Percentiles rank a stretch among this genome's conserved stretches.
phyloP scores from a whole-genome alignment of 2,329 filamentous ascomycete species.

The Cercospora sp. region DNA sequence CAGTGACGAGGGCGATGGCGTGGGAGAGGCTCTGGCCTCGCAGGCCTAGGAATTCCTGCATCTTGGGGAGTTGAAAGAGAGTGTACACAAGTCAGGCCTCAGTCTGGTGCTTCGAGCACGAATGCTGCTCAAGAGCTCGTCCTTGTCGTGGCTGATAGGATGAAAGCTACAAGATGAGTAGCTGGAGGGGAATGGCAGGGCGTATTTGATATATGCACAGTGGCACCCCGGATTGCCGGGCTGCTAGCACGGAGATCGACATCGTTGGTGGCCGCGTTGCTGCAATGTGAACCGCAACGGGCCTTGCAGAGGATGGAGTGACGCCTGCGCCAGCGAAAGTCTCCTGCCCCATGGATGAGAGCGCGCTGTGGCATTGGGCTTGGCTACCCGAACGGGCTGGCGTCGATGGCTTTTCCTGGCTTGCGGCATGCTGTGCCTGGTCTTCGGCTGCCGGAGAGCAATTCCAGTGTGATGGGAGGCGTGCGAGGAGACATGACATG shows the following conservation, averaged over 20 bases:
- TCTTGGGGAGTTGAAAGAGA: neutral
- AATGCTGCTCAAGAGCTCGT: neutral
- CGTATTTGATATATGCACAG: neutral
- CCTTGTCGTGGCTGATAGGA: neutral
- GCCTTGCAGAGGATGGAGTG: neutral
- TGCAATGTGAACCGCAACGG: constrained; percentile 12
- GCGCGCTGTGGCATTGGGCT: neutral
- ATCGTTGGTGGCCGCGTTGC: constrained; percentile 3
- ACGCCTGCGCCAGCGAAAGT: constrained; percentile 7
- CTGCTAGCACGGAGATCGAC: constrained; percentile 3
- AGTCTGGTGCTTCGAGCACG: neutral
- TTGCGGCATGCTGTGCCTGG: neutral
- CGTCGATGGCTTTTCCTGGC: neutral
- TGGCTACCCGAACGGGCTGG: neutral
- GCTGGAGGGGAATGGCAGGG: neutral
- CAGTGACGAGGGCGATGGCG: constrained; percentile 23
- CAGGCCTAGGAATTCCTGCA: constrained; percentile 24
- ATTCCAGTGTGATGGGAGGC: neutral
- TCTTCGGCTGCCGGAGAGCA: neutral
- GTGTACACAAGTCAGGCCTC: neutral
- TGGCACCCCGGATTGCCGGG: neutral
- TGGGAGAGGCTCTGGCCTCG: constrained; percentile 22
- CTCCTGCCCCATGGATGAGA: neutral
- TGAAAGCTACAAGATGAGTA: neutral
- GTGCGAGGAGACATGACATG: neutral